Base-by-base conservation (phyloP, 2,329 filamentous ascomycete genomes). In the Trichothecium sympodiale region DNA sequence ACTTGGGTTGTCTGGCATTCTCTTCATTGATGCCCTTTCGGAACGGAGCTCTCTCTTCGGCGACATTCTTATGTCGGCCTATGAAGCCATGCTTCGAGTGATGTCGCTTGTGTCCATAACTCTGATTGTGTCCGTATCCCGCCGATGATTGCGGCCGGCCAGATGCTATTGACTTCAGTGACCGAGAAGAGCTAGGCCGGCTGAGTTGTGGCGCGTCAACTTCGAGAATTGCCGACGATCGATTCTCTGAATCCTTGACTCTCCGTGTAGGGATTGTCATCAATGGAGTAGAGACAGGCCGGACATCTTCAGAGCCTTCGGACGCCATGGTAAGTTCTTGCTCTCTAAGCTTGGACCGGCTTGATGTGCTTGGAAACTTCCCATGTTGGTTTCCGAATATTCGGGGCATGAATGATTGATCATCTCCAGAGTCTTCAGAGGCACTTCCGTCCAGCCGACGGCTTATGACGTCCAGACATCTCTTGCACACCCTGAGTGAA, bases 181-280 rank as follows among this genome's bases (percentile, higher is more conserved):
- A 96, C 36, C 88, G 77, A 4, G 89, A 94, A 1, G 91, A 98
- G 41, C 83, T 84, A n/a, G 91, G 89, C n/a, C 91, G 74, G 43
- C 83, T 82, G 18, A 95, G 67, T 37, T 85, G 80, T 23, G 85
- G 83, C 14, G 77, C 74, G 48, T 91, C 87, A 38, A 96, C 91
- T 56, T 98, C 91, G 17, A 98, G 69, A 28, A 96, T 73, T 9
- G 87, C 83, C 20, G 89, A 94, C 26, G 83, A 75, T n/a, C 84
- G 74, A 51, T 91, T 88, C 27, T 84, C 85, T 41, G 34, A 26
- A 17, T 87, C 84, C 13, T 78, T 81, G 33, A 76, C 67, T 33
- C 76, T 63, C 29, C 76, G 68, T 8, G 77, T 77, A 15, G 77
- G 76, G 40, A 82, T 81, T 2, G 77, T 71, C 77, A 82, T 82